Conservation (phyloP, 2,329 filamentous ascomycete genomes). For the Epichloe brachyelytri region DNA sequence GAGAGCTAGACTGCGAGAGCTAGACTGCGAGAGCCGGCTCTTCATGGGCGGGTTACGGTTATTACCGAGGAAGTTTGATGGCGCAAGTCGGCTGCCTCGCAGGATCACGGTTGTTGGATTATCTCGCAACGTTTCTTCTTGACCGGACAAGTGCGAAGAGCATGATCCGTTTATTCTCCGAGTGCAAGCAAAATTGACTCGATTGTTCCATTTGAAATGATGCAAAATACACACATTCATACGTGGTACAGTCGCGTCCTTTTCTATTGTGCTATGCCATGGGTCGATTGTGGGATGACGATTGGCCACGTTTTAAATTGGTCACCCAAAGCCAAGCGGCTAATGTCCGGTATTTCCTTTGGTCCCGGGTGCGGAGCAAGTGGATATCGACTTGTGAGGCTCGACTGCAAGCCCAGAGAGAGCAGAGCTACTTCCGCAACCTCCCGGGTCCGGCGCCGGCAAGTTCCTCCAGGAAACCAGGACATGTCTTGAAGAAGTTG, state of each 20-base stretch:
- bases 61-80: background rate
- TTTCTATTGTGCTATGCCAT: background rate
- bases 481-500: conserved; percentile 6
- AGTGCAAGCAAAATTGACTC: background rate
- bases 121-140: background rate
- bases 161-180: background rate
- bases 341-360: background rate
- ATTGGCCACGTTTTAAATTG: conserved; percentile 14
- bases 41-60: background rate
- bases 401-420: background rate
- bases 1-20: conserved; percentile 15
- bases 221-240: background rate
- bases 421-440: conserved; percentile 3
- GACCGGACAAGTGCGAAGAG: background rate
- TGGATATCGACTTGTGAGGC: background rate
- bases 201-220: background rate
- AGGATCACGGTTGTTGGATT: background rate
- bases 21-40: conserved; percentile 8
- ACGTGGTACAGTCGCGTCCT: background rate
- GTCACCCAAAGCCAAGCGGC: background rate
- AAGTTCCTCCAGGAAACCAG: background rate
- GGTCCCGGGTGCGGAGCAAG: background rate
- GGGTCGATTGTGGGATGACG: conserved; percentile 13
- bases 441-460: conserved; percentile 3
- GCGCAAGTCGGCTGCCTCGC: background rate